Base-by-base conservation (phyloP, 306 rosid genomes). In the Gillenia trifoliata region DNA sequence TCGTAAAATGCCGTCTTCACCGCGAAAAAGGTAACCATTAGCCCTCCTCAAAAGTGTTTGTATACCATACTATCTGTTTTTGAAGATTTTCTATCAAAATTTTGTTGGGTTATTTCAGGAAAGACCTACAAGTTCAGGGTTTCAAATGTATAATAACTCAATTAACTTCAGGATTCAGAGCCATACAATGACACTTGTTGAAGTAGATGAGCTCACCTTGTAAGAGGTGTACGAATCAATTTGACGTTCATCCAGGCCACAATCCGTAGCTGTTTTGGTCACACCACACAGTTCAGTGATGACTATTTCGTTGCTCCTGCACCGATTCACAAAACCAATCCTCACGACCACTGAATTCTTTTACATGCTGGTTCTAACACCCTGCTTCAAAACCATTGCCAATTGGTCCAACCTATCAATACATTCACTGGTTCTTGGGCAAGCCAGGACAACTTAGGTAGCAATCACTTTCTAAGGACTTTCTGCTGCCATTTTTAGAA, bases 391-490 rank as follows among this genome's bases (percentile, higher is more conserved):
- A 85, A 10, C 87, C 91, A 66, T 64, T 89, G 65, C 98, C 97
- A 0, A 19, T 61, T 1, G 92, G 77, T 68, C 93, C 92, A 26
- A 74, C 91, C 70, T 77, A 77, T 11, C 82, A n/a, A n/a, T n/a
- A 86, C 3, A 3, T 82, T 11, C 88, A 87, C 6, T 87, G 97
- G 94, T 93, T 96, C 34, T 66, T 89, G 76, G 84, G 49, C 98
- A 93, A 76, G 98, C 97, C 57, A 83, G 96, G 19, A 88, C 94
- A 77, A 80, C n/a, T 93, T 45, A 88, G 98, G 97, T 90, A 75
- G 57, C 56, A 16, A 72, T 12, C 10, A 61, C 15, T 61, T 25
- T 29, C 66, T 28, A 2, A 22, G 13, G 36, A 30, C 11, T 30
- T 29, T 29, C 23, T 25, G 4, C 22, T 56, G 28, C 29, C 62